Conservation (phyloP, 73 alveolate genomes). For the Tetrahymena borealis region DNA sequence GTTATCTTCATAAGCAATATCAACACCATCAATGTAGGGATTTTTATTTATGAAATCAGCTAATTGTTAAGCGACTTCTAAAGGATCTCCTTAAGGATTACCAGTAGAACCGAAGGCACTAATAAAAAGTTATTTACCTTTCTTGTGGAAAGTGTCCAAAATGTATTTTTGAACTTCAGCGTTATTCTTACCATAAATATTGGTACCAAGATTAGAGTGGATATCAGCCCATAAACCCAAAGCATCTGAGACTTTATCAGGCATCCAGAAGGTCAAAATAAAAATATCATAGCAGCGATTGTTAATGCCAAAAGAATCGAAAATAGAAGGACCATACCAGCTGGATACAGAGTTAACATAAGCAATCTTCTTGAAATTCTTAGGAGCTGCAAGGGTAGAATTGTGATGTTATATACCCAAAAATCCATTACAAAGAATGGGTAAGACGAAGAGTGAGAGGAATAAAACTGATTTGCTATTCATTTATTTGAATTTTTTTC, state of each 20-base stretch:
- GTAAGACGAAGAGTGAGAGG: background rate
- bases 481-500: background rate
- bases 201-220: background rate
- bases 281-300: background rate
- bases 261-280: background rate
- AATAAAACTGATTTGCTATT: background rate
- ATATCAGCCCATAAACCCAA: background rate
- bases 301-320: background rate
- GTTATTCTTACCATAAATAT: background rate
- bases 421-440: background rate
- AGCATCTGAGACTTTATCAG: background rate
- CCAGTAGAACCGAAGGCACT: constrained; percentile 1
- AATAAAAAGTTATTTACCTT: background rate
- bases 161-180: background rate
- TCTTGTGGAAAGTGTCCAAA: background rate
- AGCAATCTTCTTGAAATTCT: background rate
- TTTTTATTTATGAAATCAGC: background rate
- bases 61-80: background rate
- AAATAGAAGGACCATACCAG: background rate
- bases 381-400: background rate
- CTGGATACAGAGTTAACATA: background rate
- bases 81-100: background rate
- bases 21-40: background rate
- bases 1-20: background rate
- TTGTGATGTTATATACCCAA: background rate